Evolutionary conservation across 495 filamentous ascomycete genomes (phyloP), one percentile per base, ranked within the genome.

Genomic region (Penicillium lividum): DNA sequence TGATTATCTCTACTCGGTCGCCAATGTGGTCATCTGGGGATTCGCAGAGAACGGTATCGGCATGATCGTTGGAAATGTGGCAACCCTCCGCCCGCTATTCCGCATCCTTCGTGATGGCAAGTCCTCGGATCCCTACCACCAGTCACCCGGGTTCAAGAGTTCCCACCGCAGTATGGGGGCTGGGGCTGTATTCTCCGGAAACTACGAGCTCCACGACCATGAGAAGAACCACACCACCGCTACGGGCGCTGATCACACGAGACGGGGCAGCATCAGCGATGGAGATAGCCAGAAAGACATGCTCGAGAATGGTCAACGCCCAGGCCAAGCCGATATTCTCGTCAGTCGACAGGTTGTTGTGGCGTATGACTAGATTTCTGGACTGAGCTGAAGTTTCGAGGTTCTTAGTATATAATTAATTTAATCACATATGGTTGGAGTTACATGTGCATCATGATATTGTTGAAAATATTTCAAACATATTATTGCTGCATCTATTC

Each of bases 41-140:
- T 70, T 66, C 47, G 68, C 62, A 27, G 68, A 70, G 42, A 66
- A 67, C 56, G 65, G 58, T 18, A 58, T 70, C 28, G 68, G 68
- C 3, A 67, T 70, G 64, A 64, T 66, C 18, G 68, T 67, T 34
- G 68, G 64, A 42, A 67, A 67, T 50, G 49, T 67, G 33, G 62
- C 68, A 27, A 67, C 68, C 11, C 68, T 70, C 30, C 68, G 68
- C 7, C 68, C 68, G 11, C 57, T 70, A 3, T 65, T 70, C 51
- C 58, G 57, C 48, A 54, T 53, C 18, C 53, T 69, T 3, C 57
- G 59, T 25, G 61, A 69, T 38, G 47, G 59, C 40, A 66, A 54
- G 13, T 53, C 50, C 28, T 62, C 59, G 8, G 52, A 56, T 18
- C 60, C 60, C 30, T 62, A 62, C 15, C 47, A 57, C 28, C 51